A percentile compares a stretch with the other conserved stretches of the same genome.
phyloP scores from a whole-genome alignment of 2,329 filamentous ascomycete genomes.

The Massarina eburnea region DNA sequence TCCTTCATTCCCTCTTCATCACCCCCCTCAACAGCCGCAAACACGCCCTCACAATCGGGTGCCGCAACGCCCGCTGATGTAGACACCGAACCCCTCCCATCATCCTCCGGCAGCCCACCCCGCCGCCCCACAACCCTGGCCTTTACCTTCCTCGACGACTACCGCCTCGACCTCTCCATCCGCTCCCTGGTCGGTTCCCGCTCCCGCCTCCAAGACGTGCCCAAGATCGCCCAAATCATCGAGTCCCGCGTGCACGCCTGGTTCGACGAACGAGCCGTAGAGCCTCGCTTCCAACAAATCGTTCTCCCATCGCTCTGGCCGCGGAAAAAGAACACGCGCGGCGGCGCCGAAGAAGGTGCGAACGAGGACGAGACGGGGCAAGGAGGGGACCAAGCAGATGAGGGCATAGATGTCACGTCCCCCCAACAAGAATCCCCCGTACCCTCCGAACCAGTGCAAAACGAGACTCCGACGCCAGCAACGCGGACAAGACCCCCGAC shows the following conservation, averaged over 20 bases:
- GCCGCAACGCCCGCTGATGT: slow-evolving; percentile 4
- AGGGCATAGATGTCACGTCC: slow-evolving; percentile 13
- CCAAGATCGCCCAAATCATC: slow-evolving; percentile 83
- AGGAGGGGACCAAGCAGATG: slow-evolving; percentile 12
- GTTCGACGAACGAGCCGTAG: slow-evolving; percentile 86
- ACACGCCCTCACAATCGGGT: slow-evolving; percentile 20
- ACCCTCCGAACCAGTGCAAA: slow-evolving; percentile 3
- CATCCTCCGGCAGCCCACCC: slow-evolving; percentile 26
- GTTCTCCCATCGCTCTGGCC: slow-evolving; percentile 82
- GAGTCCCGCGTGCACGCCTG: slow-evolving; percentile 78
- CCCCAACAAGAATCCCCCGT: slow-evolving; percentile 1
- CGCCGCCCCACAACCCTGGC: slow-evolving; percentile 77
- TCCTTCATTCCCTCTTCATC: slow-evolving; percentile 76
- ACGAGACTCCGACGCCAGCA: neutral
- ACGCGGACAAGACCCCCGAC: slow-evolving; percentile 2
- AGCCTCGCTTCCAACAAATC: slow-evolving; percentile 85
- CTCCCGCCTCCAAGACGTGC: slow-evolving; percentile 80
- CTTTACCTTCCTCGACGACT: slow-evolving; percentile 91
- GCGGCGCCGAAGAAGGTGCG: slow-evolving; percentile 54
- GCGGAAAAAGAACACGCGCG: slow-evolving; percentile 78
- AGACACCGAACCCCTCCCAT: slow-evolving; percentile 49
- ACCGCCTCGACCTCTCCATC: slow-evolving; percentile 79
- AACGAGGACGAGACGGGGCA: slow-evolving; percentile 13
- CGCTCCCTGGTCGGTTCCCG: slow-evolving; percentile 77
- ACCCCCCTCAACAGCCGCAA: slow-evolving; percentile 32